Base-by-base conservation (phyloP, 2,329 filamentous ascomycete genomes). In the Rutstroemia sp. region DNA sequence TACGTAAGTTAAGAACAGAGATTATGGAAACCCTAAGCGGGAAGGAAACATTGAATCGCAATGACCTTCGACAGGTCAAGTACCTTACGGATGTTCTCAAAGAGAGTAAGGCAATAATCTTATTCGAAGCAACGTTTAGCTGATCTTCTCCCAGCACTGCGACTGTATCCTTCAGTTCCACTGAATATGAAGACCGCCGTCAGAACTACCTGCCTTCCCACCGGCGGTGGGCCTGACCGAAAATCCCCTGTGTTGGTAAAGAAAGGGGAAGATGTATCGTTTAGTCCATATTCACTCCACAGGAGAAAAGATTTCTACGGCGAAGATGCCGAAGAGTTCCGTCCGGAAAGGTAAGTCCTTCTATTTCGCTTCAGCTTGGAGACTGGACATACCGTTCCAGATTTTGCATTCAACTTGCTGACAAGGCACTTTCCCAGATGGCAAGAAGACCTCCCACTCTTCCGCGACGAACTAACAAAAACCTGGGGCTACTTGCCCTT, bases 401-500 rank as follows among this genome's bases (percentile, higher is more conserved):
- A 2, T 2, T 9, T 8, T 30, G 8, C 9, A 30, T 10, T 10
- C 27, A 30, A 30, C 62, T 79, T 1, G 89, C 85, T 0, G 19
- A 46, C 21, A 6, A 1, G 23, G 23, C 23, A 23, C 23, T 23
- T 17, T 41, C n/a, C 38, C 38, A 41, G 38, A 25, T 76, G 73
- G 73, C 72, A 62, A 68, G 38, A 70, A 71, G 19, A 69, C 16
- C 39, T 60, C n/a, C 58, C 52, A 21, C n/a, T 57, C 0, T 19
- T 19, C 17, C n/a, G 19, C 5, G 19, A 45, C 19, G n/a, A 19
- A 45, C 19, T 12, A 45, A 21, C 51, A 48, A 25, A 57, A 39
- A 5, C 47, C 53, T 88, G 91, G 71, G 89, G 88, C 0, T 89
- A 88, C 57, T 84, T 88, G 41, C 86, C 86, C 0, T 94, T 92